Conservation (phyloP, 495 filamentous ascomycete species). For the Copromyces sp. region DNA sequence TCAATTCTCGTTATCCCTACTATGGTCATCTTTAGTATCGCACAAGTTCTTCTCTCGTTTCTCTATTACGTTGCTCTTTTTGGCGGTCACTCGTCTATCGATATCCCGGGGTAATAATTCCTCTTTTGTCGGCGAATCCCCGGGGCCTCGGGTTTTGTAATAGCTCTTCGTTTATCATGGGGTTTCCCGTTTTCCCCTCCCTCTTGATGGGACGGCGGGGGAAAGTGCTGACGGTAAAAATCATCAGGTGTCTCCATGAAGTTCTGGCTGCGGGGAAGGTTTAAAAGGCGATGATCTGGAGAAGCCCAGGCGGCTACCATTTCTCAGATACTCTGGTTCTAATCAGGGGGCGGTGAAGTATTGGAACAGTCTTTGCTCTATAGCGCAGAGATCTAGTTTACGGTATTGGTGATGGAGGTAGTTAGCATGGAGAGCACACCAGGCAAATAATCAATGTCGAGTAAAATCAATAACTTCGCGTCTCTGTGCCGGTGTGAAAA, state of each 20-base stretch:
- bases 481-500: background rate
- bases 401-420: background rate
- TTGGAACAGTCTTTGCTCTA: background rate
- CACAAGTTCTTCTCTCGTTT: constrained; percentile 9
- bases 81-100: constrained; percentile 10
- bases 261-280: constrained; percentile 28
- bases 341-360: constrained; percentile 21
- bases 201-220: background rate
- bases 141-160: constrained; percentile 18
- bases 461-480: background rate
- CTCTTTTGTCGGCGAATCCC: constrained; percentile 5
- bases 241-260: constrained; percentile 1
- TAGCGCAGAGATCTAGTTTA: background rate
- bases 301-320: constrained; percentile 36
- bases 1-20: constrained; percentile 17
- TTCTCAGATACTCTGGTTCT: constrained; percentile 32
- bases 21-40: constrained; percentile 3
- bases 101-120: constrained; percentile 13
- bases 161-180: constrained; percentile 23
- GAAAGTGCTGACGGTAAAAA: constrained; percentile 13
- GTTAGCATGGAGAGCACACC: background rate
- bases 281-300: constrained; percentile 25
- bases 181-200: constrained; percentile 1
- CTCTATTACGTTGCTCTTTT: constrained; percentile 4
- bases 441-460: background rate